Evolutionary conservation across 2,329 filamentous ascomycete genomes (phyloP), one percentile per base, ranked within the genome.

Genomic region (Diaporthe helianthi): DNA sequence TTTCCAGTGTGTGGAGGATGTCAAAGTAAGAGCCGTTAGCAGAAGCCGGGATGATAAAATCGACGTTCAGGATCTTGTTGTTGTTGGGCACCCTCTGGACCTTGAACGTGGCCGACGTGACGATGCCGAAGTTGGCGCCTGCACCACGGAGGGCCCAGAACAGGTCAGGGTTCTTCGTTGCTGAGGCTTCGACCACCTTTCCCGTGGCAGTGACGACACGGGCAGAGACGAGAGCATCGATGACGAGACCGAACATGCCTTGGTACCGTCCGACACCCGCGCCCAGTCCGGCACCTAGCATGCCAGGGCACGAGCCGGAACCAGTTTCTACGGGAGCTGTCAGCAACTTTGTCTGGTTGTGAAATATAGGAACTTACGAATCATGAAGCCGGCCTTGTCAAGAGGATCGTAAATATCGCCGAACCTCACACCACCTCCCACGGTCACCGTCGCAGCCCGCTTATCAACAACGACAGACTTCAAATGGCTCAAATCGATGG

Each of bases 301-400:
- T 84, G 8, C 89, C 88, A 1, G 87, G 90, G 71, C 90, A 86
- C 44, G 86, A 85, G 10, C 90, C 86, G 0, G 87, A 89, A 2
- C 89, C 89, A 9, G 87, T 87, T 0, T 89, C 64, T 66, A 29
- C 3, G 24, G 6, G 15, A 15, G 10, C 31, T 8, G 31, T 33
- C 31, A 33, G 31, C 31, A 33, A 33, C 8, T 4, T 22, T 22
- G 49, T 24, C 49, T 2, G 49, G 4, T 52, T 22, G 29, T 13
- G n/a, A 44, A 4, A 31, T 6, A 47, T 1, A 15, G 24, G 19
- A 41, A 36, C 51, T 55, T 33, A 66, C 64, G 85, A 1, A 87
- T 87, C 2, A 87, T 87, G 3, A 90, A 81, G 0, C 82, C 82
- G 72, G 86, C 78, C 52, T 82, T 77, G 60, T 79, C 84, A 0